Conservation (phyloP, 108 stramenopile species). For the Cyclostephanos tholiformis region DNA sequence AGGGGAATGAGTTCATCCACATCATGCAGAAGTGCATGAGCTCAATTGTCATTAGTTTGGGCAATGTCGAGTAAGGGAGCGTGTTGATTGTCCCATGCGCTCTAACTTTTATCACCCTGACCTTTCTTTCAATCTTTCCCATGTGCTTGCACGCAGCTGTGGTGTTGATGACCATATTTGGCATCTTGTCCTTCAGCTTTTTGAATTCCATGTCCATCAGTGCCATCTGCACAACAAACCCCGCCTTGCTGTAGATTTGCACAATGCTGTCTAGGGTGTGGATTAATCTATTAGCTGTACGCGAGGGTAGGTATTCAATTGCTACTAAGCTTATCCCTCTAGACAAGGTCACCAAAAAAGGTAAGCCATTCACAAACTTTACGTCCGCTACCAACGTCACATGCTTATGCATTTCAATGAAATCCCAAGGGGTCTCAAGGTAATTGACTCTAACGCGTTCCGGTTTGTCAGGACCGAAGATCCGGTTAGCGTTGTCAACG, state of each 20-base stretch:
- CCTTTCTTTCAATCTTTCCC: not conserved
- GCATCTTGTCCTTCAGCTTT: too few relatives aligned
- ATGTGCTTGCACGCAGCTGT: slow-evolving; percentile 32
- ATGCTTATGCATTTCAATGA: not conserved
- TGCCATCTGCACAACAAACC: too few relatives aligned
- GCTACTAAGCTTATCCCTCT: slow-evolving; percentile 14
- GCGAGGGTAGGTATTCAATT: slow-evolving; percentile 10
- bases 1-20: slow-evolving; percentile 39
- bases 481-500: not conserved
- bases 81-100: slow-evolving; percentile 9
- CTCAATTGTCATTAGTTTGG: not conserved
- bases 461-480: not conserved
- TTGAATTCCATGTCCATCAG: too few relatives aligned
- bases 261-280: too few relatives aligned
- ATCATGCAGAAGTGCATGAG: not conserved
- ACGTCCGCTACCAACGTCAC: slow-evolving; percentile 8
- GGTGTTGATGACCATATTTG: slow-evolving; percentile 8
- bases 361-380: slow-evolving; percentile 21
- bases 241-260: too few relatives aligned
- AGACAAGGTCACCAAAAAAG: slow-evolving; percentile 14
- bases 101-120: slow-evolving; percentile 41
- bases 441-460: not conserved
- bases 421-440: slow-evolving; percentile 11
- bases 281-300: slow-evolving; percentile 1
- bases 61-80: slow-evolving; percentile 32